phyloP scores from a whole-genome alignment of 2,329 filamentous ascomycete species.

The Pyrenophora seminiperda region DNA sequence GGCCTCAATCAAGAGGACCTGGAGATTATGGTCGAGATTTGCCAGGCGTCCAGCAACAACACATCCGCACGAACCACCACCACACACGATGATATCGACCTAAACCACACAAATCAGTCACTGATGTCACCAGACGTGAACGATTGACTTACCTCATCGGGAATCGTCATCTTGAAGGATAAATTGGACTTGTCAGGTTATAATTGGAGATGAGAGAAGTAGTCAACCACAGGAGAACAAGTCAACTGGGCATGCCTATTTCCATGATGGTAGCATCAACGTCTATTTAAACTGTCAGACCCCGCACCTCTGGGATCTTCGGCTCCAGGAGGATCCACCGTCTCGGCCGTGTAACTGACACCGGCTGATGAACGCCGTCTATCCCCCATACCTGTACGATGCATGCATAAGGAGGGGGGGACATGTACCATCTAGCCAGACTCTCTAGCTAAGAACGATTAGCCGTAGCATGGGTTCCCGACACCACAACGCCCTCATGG shows the following conservation, averaged over 20 bases:
- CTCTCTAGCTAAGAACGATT: slow-evolving; percentile 15
- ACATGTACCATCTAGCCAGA: slow-evolving; percentile 24
- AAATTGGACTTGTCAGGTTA: slow-evolving; percentile 3
- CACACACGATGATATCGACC: slow-evolving; percentile 80
- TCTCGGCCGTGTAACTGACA: slow-evolving; percentile 21
- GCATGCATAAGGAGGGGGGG: slow-evolving; percentile 33
- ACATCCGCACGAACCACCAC: slow-evolving; percentile 69
- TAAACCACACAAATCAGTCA: too few relatives aligned
- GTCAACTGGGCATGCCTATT: slow-evolving; percentile 34
- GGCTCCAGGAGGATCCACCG: slow-evolving; percentile 32
- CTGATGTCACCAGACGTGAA: too few relatives aligned
- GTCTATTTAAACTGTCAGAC: slow-evolving; percentile 39
- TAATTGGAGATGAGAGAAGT: slow-evolving; percentile 2
- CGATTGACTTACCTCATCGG: slow-evolving; percentile 61
- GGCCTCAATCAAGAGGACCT: slow-evolving; percentile 71
- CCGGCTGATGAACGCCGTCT: slow-evolving; percentile 21
- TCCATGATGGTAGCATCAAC: slow-evolving; percentile 14
- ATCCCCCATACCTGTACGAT: slow-evolving; percentile 24
- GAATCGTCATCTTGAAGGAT: slow-evolving; percentile 61
- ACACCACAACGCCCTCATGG: slow-evolving; percentile 12
- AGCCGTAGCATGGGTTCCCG: slow-evolving; percentile 16
- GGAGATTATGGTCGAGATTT: slow-evolving; percentile 75
- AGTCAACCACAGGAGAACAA: slow-evolving; percentile 36
- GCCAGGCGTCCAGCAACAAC: slow-evolving; percentile 64
- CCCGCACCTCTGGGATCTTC: slow-evolving; percentile 37